Percentiles rank a stretch among this genome's conserved stretches.
Conservation (phyloP, 805 yeast species). For the Ogataea nakhonphanomensis region DNA sequence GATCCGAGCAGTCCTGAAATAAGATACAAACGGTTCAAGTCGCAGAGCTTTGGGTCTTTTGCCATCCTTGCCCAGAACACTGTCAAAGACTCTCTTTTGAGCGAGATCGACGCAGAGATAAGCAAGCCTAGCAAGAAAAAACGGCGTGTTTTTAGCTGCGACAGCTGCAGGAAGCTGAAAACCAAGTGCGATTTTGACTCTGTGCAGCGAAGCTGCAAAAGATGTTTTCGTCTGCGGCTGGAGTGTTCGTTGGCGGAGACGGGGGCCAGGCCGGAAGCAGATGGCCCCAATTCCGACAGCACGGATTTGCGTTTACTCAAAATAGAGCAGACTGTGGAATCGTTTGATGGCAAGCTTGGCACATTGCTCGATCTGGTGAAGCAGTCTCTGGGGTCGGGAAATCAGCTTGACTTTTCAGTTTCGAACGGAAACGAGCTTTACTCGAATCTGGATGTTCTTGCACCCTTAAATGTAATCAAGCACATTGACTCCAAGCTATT, state of each 20-base stretch:
- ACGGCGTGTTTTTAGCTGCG: constrained; percentile 40
- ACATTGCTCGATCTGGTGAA: constrained; percentile 17
- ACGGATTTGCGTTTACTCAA: constrained; percentile 10
- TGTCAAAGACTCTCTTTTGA: constrained; percentile 22
- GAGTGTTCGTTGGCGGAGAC: constrained; percentile 41
- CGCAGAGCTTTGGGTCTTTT: constrained; percentile 21
- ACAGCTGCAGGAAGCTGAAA: constrained; percentile 50
- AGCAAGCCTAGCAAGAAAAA: constrained; percentile 17
- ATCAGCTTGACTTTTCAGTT: constrained; percentile 13
- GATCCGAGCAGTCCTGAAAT: not conserved
- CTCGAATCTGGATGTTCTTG: constrained; percentile 19
- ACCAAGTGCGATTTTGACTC: constrained; percentile 55
- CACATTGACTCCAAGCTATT: constrained; percentile 30
- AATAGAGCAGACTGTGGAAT: constrained; percentile 17
- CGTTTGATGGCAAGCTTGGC: constrained; percentile 17
- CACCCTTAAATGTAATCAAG: constrained; percentile 32
- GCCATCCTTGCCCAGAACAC: constrained; percentile 18
- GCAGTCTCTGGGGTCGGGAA: constrained; percentile 13
- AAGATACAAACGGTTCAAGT: not conserved
- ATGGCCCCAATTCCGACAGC: not conserved
- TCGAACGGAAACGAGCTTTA: constrained; percentile 13
- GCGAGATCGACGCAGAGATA: constrained; percentile 16
- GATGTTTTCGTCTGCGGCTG: constrained; percentile 46
- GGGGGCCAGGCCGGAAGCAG: not conserved
- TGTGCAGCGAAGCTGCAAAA: constrained; percentile 42